Percentiles rank a stretch among this genome's conserved stretches.
These are phyloP conservation scores for Castanospermum australe DNA, from an alignment of 306 rosid species.

Conservation along the genomic window DNA sequence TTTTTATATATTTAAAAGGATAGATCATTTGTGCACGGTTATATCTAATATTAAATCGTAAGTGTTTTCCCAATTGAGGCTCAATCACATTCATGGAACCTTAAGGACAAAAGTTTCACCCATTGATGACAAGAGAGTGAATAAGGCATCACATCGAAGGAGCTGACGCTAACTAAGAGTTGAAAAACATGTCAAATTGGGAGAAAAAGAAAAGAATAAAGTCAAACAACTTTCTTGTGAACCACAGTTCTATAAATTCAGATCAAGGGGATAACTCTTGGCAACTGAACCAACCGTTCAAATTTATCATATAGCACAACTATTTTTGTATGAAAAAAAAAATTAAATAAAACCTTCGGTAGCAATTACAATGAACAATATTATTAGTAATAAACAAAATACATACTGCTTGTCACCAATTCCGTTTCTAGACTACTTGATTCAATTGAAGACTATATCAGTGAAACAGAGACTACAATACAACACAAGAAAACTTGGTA, in stretches of 20 bases:
- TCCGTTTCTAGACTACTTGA: conserved; percentile 33
- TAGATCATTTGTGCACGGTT: not conserved
- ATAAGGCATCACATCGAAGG: not conserved
- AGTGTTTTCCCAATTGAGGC: not conserved
- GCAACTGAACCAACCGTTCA: conserved; percentile 6
- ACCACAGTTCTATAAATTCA: not conserved
- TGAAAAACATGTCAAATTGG: not conserved
- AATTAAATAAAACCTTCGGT: not conserved
- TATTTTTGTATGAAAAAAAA: conserved; percentile 4
- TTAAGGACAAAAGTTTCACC: not conserved
- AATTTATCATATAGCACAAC: conserved; percentile 10
- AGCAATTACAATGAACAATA: conserved; percentile 40
- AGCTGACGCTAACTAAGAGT: not conserved
- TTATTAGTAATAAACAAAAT: conserved; percentile 27
- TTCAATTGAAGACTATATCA: conserved; percentile 27
- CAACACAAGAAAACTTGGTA: conserved; percentile 26
- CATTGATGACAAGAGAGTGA: not conserved
- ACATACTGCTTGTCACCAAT: conserved; percentile 30
- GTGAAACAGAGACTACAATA: conserved; percentile 24
- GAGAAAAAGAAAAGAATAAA: not conserved
- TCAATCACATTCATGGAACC: not conserved
- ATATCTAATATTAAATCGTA: not conserved
- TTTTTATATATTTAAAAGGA: no score
- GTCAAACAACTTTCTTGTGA: not conserved
- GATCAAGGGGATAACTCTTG: not conserved